Evolutionary conservation across 352 stramenopile species (phyloP).

Genomic region (Aphanomyces invadans): DNA sequence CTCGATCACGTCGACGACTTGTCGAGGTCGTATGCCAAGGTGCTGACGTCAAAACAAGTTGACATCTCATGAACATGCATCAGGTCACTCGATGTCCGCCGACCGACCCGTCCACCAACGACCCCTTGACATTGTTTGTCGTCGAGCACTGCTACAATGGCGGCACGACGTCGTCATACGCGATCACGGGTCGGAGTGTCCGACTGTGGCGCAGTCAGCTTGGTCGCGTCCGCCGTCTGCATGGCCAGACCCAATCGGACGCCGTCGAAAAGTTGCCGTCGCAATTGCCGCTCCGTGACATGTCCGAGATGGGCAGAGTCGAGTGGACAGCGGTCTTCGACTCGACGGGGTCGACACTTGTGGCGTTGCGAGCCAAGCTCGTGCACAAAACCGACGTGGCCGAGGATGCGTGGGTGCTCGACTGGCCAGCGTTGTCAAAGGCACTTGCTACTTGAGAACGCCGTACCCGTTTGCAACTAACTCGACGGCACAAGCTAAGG

Average conservation of each 20-base stretch:
- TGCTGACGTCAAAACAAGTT: background rate
- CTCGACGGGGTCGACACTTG: background rate
- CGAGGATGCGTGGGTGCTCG: conserved; percentile 19
- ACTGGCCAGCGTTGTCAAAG: background rate
- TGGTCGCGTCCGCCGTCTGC: background rate
- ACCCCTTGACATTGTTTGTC: background rate
- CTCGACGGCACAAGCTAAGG: no score
- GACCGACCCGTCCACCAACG: background rate
- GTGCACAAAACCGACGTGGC: background rate
- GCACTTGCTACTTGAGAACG: no score
- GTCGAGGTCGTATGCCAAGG: conserved; percentile 10
- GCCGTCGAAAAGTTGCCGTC: background rate
- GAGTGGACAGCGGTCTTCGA: conserved; percentile 9
- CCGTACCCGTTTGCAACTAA: background rate
- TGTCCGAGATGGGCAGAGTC: background rate
- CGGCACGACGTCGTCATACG: background rate
- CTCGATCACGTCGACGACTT: conserved; percentile 11
- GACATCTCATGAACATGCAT: background rate
- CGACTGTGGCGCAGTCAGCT: background rate
- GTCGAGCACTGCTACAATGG: background rate
- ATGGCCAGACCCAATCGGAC: background rate
- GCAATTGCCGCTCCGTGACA: background rate
- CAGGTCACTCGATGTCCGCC: background rate
- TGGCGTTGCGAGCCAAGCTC: conserved; percentile 11
- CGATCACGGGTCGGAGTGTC: background rate